phyloP scores from a whole-genome alignment of 306 rosid genomes.

The Benincasa hispida region DNA sequence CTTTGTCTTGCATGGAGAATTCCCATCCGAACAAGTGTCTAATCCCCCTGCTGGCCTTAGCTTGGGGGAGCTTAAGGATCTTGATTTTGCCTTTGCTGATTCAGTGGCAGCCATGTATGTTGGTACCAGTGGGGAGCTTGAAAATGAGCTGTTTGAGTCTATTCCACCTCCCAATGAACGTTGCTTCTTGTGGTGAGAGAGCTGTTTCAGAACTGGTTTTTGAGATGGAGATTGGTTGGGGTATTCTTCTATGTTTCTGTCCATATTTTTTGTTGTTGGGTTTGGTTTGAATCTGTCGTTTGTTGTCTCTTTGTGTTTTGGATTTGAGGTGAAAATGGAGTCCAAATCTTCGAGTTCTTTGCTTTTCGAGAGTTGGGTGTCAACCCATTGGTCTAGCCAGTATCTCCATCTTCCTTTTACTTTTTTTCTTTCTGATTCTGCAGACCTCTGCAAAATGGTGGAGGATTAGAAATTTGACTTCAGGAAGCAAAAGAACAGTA shows the following conservation, averaged over 20 bases:
- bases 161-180: constrained; percentile 43
- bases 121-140: constrained; percentile 61
- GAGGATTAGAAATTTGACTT: constrained; percentile 2
- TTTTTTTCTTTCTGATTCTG: constrained; percentile 65
- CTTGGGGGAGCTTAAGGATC: constrained; percentile 67
- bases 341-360: constrained; percentile 88
- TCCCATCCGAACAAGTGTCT: constrained; percentile 42
- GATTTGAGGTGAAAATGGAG: constrained; percentile 32
- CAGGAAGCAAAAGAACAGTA: background rate
- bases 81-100: constrained; percentile 68
- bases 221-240: constrained; percentile 52
- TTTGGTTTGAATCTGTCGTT: constrained; percentile 17
- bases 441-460: constrained; percentile 53
- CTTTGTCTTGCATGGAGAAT: constrained; percentile 76
- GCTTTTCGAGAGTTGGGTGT: constrained; percentile 77
- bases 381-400: constrained; percentile 98
- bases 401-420: constrained; percentile 86
- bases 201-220: constrained; percentile 22
- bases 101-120: constrained; percentile 96
- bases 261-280: constrained; percentile 26
- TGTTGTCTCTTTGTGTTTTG: constrained; percentile 25
- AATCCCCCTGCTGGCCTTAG: constrained; percentile 35
- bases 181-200: constrained; percentile 38
- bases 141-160: constrained; percentile 22
- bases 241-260: constrained; percentile 29